Base-by-base conservation (phyloP, 768 basidiomycete genomes). In the Suillus bovinus region DNA sequence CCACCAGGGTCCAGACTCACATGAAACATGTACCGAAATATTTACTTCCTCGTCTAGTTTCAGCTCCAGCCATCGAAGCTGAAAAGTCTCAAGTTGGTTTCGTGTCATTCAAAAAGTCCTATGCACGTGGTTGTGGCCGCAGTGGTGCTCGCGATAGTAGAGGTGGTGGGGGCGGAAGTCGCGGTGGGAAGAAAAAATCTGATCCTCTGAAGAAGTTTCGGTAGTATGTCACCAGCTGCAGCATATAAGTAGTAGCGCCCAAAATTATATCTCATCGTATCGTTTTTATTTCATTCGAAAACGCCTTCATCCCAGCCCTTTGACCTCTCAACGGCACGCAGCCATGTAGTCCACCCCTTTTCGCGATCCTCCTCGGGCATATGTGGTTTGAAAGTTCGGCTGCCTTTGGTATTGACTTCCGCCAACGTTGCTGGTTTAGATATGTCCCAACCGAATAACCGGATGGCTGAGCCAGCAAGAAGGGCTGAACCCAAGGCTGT, bases 11-110 rank as follows among this genome's bases (percentile, higher is more conserved):
- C 13, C 96, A 97, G 72, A 78, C 94, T 1, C 96, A 99, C 73
- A 92, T 99, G 87, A 98, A 96, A 74, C 91, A 96, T 74, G 87
- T 99, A 5, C 97, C 96, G 1, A 89, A 88, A 60, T 99, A 99
- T 72, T 81, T 99, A 31, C 80, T 97, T 64, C 96, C 96, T 3
- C 86, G 86, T 33, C 89, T 93, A 54, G 86, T 88, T 31, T 59
- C 54, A 60, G 63, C 63, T n/a, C 36, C 66, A 4, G 86, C 89
- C 3, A 55, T 78, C 13, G 82, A 79, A 10, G 70, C 72, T 0
- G 78, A 78, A 14, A 58, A 78, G 42, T 65, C 77, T 6, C 75
- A 75, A 31, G 80, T 76, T 41, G 82, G 81, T 13, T 92, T 93
- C 67, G 85, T 90, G 20, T 89, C 91, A 0, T 96, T 95, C 73